Base-by-base conservation (phyloP, 345 rosid species). In the Viola odorata region DNA sequence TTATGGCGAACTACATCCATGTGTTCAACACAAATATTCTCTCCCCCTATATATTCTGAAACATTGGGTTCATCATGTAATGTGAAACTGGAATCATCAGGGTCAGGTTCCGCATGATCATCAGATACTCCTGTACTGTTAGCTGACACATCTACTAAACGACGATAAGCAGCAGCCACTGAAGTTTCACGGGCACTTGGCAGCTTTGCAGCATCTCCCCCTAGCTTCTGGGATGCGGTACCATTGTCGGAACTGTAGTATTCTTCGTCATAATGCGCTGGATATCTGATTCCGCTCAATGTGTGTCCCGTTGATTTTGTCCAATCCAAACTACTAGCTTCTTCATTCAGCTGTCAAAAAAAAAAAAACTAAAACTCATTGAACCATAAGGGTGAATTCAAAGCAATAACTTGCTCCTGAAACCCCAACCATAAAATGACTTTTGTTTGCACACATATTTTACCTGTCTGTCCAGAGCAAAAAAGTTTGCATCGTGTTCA, bases 301-400 rank as follows among this genome's bases (percentile, higher is more conserved):
- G 84, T 82, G 61, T 84, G 88, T 57, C 91, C 86, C 53, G 68
- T 82, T 57, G 97, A 83, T 81, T 82, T 90, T 54, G 96, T 86
- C 97, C 99, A 94, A 70, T 94, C 96, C 69, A 94, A 82, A 73
- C 80, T 78, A 55, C 62, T 77, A 67, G 88, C 91, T 85, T 90
- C 97, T 80, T 82, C 78, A 62, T 88, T 90, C 70, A 90, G 78
- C 99, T 94, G 89, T 50, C 58, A 57, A 45, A 13, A 57, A 38
- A 56, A 55, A 23, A 37, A 56, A 4, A 58, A 5, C 32, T 23
- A 3, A 40, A 51, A 12, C 60, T 65, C 47, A 67, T 41, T 54
- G 42, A 64, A 23, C 55, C 61, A 55, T n/a, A 58, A 40, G 42
- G 41, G 63, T 38, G 42, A 69, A 53, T 17, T 61, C 38, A 44